Conservation (phyloP, 305 asterid species). For the Fraxinus ornus region DNA sequence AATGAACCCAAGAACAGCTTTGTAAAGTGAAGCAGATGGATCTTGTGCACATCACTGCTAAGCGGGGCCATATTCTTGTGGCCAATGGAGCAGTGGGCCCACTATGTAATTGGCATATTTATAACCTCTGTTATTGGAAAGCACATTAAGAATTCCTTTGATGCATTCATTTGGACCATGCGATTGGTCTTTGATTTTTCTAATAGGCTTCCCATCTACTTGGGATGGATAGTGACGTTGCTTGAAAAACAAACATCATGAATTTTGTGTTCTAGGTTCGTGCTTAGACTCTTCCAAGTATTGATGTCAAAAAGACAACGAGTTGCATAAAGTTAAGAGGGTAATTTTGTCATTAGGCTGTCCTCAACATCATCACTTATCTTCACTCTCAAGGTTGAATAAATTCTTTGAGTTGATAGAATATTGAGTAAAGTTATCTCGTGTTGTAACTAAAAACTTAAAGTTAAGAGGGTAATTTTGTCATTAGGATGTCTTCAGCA, state of each 20-base stretch:
- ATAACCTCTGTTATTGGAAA: neutral
- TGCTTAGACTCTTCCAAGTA: too few relatives aligned
- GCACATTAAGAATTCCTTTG: too few relatives aligned
- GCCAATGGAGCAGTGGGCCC: neutral
- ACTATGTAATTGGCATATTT: neutral
- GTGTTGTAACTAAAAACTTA: too few relatives aligned
- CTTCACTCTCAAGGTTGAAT: neutral
- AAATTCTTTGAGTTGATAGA: too few relatives aligned
- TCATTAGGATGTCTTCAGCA: too few relatives aligned
- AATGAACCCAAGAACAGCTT: neutral
- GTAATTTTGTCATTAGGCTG: neutral
- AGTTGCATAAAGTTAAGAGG: neutral
- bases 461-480: too few relatives aligned
- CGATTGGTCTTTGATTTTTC: neutral
- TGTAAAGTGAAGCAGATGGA: neutral
- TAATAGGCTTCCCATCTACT: neutral
- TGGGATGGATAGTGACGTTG: neutral
- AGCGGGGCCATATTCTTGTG: neutral
- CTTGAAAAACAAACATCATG: neutral
- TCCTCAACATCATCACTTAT: neutral
- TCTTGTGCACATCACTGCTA: neutral
- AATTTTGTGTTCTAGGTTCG: neutral
- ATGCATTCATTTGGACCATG: too few relatives aligned
- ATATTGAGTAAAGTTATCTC: too few relatives aligned
- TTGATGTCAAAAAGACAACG: neutral